Percentiles rank a stretch among this genome's conserved stretches.
These are phyloP conservation scores for Zancudomyces culisetae DNA, from an alignment of 371 early-diverging fungal species.

Conservation along the genomic window DNA sequence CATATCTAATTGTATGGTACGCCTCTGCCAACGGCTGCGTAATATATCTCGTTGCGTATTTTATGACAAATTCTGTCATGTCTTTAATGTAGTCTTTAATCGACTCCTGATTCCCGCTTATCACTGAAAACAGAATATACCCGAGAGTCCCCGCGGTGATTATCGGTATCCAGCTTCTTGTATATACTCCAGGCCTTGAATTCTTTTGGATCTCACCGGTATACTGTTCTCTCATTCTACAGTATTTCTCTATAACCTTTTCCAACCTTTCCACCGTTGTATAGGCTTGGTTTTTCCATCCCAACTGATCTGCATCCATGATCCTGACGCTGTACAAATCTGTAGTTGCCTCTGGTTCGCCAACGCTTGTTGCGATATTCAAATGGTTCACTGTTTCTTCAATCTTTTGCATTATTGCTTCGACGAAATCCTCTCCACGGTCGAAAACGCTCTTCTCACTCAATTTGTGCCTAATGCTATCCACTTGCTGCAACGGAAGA, in stretches of 20 bases:
- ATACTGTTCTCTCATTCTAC: background rate
- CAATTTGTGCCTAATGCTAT: too few species aligned
- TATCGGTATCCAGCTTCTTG: slow-evolving; percentile 43
- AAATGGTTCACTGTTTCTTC: background rate
- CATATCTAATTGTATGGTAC: slow-evolving; percentile 70
- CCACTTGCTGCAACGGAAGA: background rate
- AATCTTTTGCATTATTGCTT: background rate
- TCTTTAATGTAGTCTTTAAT: slow-evolving; percentile 2
- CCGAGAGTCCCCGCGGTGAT: background rate
- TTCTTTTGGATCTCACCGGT: background rate
- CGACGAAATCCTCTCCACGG: too few species aligned
- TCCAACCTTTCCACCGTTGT: background rate
- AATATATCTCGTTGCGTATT: slow-evolving; percentile 42
- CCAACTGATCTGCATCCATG: background rate
- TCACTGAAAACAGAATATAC: slow-evolving; percentile 2
- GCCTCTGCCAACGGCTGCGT: slow-evolving; percentile 50
- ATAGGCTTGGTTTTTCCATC: background rate
- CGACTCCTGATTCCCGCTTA: slow-evolving; percentile 9
- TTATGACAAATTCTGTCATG: slow-evolving; percentile 3
- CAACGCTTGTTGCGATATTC: background rate
- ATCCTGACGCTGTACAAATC: background rate
- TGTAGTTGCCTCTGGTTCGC: background rate
- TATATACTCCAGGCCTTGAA: slow-evolving; percentile 12
- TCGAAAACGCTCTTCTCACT: too few species aligned
- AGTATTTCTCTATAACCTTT: background rate